Evolutionary conservation across 768 basidiomycete species (phyloP).

Genomic region (Mycena rebaudengoi): DNA sequence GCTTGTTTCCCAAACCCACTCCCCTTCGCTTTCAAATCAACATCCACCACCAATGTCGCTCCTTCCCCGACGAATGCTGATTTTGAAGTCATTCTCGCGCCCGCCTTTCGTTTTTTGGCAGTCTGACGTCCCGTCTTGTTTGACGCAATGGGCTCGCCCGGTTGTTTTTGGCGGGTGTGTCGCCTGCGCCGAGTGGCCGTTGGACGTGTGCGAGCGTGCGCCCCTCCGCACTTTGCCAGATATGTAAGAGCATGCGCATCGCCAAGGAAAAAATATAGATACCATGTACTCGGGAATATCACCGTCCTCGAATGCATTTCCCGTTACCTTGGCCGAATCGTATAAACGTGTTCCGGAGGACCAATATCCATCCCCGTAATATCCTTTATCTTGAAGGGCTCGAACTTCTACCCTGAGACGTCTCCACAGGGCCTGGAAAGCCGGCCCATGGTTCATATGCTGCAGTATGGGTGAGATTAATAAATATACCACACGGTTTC

Average conservation of each 20-base stretch:
- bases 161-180: conserved; percentile 33
- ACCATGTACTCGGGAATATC: conserved; percentile 86
- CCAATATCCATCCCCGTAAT: conserved; percentile 90
- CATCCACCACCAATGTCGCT: conserved; percentile 54
- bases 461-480: conserved; percentile 33
- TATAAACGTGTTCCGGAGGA: conserved; percentile 76
- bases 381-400: conserved; percentile 75
- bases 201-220: conserved; percentile 71
- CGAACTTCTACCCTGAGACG: conserved; percentile 72
- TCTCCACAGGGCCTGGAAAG: conserved; percentile 80
- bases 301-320: conserved; percentile 58
- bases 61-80: conserved; percentile 70
- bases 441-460: conserved; percentile 85
- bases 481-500: background rate
- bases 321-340: conserved; percentile 66
- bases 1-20: conserved; percentile 79
- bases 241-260: background rate
- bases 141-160: conserved; percentile 57
- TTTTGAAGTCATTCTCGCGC: conserved; percentile 70
- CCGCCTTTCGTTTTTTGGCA: conserved; percentile 74
- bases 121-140: conserved; percentile 68
- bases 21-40: conserved; percentile 51
- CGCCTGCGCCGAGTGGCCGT: conserved; percentile 51
- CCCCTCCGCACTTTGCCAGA: conserved; percentile 76
- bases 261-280: conserved; percentile 13